Evolutionary conservation across 768 basidiomycete species (phyloP).

Genomic region (Phlebiopsis gigantea): DNA sequence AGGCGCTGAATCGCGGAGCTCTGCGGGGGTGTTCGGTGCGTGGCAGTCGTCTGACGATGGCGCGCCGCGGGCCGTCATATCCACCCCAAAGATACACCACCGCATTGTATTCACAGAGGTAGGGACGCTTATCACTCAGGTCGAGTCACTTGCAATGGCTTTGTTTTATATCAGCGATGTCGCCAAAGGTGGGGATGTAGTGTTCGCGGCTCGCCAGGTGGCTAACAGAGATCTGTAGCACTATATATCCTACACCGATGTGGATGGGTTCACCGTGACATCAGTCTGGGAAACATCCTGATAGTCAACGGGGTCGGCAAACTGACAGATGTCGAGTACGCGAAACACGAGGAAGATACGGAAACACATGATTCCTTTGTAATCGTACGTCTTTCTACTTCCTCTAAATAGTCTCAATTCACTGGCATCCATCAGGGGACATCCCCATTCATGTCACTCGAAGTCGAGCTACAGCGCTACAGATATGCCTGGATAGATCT

Average conservation of each 20-base stretch:
- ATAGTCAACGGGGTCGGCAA: background rate
- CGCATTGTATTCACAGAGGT: background rate
- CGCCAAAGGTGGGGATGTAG: background rate
- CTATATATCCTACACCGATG: conserved; percentile 1
- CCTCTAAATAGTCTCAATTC: no score
- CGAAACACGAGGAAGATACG: background rate
- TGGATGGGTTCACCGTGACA: conserved; percentile 17
- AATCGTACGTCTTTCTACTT: background rate
- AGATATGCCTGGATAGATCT: no score
- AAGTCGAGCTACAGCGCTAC: no score
- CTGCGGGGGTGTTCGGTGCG: no score
- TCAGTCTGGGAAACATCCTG: conserved; percentile 16
- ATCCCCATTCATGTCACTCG: conserved; percentile 2
- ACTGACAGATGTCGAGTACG: conserved; percentile 14
- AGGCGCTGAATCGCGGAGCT: no score
- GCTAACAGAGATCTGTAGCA: no score
- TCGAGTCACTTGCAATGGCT: background rate
- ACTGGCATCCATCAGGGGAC: no score
- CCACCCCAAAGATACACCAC: background rate
- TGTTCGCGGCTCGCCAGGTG: no score
- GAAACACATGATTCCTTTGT: background rate
- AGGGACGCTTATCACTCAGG: background rate
- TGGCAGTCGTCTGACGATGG: background rate
- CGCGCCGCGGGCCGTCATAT: background rate
- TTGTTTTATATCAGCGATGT: background rate